Evolutionary conservation across 805 yeast genomes (phyloP), one percentile per base, ranked within the genome.

Genomic region (Isabelozyma gotoi): DNA sequence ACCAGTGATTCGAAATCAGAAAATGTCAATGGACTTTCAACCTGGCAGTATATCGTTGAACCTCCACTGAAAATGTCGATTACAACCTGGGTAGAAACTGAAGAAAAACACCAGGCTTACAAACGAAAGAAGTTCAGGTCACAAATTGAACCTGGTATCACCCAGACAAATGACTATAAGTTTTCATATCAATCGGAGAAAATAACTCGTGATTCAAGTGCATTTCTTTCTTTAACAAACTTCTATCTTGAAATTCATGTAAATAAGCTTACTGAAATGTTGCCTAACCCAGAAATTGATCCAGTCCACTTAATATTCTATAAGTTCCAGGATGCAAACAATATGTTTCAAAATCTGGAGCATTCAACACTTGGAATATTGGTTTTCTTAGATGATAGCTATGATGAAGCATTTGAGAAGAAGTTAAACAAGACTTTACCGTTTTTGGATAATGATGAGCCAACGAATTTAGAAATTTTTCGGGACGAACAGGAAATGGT

Each of bases 281-380:
- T 56, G 6, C 92, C 97, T 0, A 85, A 89, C 53, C 95, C 97
- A 0, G 44, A 52, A 3, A 35, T 50, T 1, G 96, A 92, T 60
- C 68, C 77, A 1, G 68, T 91, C 0, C 47, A 63, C 0, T 74
- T 82, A 6, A 74, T 90, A 0, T 75, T 85, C 49, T 90, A 92
- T 85, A 71, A 69, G 15, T 73, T 78, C 47, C 79, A 82, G 44
- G 75, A 74, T 40, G 10, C 51, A 2, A 58, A 60, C 41, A 18
- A 14, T 2, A 56, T 53, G 58, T 51, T 46, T 37, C 19, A 19
- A 1, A 27, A 38, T 14, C n/a, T n/a, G n/a, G 32, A 19, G 17
- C 41, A 34, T n/a, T 12, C 24, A 15, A 56, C 38, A 18, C 38
- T 43, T 3, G 65, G 65, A 3, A 39, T 50, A 18, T 43, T 61